Evolutionary conservation across 352 stramenopile species (phyloP).

Genomic region (Pythium vanterpoolii): DNA sequence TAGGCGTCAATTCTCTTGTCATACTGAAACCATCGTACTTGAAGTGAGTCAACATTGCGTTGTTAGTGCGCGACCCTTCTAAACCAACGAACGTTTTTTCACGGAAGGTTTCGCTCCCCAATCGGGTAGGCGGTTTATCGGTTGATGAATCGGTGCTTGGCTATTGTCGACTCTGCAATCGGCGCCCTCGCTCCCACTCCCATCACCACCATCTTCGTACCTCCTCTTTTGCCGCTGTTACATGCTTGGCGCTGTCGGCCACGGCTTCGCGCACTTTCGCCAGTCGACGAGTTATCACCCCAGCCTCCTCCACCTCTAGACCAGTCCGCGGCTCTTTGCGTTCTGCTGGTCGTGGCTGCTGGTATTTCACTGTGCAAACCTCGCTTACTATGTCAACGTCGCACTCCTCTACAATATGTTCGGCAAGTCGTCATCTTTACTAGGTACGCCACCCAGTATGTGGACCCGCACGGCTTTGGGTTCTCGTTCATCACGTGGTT

Average conservation of each 20-base stretch:
- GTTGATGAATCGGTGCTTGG: no score
- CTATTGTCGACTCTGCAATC: background rate
- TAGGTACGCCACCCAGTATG: conserved; percentile 14
- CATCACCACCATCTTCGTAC: background rate
- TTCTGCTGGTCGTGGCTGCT: conserved; percentile 12
- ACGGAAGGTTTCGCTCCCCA: no score
- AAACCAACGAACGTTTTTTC: background rate
- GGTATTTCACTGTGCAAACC: background rate
- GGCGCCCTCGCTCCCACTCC: no score
- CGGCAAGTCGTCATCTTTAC: conserved; percentile 6
- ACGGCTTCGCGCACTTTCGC: background rate
- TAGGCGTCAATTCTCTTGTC: no score
- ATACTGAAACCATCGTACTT: no score
- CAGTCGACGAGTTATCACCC: background rate
- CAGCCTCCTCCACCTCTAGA: background rate
- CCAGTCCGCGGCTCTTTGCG: background rate
- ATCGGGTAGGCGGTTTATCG: no score
- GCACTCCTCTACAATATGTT: conserved; percentile 13
- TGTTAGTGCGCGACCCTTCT: no score
- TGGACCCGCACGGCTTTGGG: conserved; percentile 7
- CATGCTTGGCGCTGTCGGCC: background rate
- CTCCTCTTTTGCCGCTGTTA: background rate
- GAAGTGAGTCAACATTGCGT: no score
- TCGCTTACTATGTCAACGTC: conserved; percentile 10
- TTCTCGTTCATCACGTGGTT: conserved; percentile 14